Evolutionary conservation across 345 rosid species (phyloP), one percentile per base, ranked within the genome.

Genomic region (Gynandropsis gynandra): DNA sequence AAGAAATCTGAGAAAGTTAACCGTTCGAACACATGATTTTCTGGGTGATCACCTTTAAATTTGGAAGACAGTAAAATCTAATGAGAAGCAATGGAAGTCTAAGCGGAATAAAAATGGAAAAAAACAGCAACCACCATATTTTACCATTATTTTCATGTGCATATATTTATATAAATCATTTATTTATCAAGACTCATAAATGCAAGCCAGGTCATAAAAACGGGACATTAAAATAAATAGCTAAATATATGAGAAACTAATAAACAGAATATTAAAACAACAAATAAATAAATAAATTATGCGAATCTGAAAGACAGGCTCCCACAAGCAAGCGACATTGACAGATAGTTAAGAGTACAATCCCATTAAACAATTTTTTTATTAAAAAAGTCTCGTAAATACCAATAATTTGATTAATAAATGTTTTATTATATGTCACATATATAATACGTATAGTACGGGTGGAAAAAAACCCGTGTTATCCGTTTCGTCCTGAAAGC

Each of bases 141-240:
- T 63, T 35, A 67, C 70, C 72, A 39, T 56, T 63, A 50, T 56
- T 62, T 72, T 71, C 71, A 47, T 54, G 69, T 40, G 65, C 54
- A 56, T 54, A 52, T 56, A 47, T 59, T 46, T 45, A 36, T 15
- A 54, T 47, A 58, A 38, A 69, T 34, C 14, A 20, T 59, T 62
- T 54, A 15, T 59, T 61, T 52, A 39, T 63, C 47, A 67, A 69
- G 43, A 49, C 82, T 56, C 68, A 71, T 68, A 61, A 45, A 12
- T 10, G 16, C 13, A 10, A 13, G 10, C 62, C 78, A 73, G 64
- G 47, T 54, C 52, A 47, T 42, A 12, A 24, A 40, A 47, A 55
- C 14, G 8, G n/a, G 11, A 36, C 3, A 36, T 9, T 36, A n/a
- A 36, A 36, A 36, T 9, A 9, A n/a, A 47, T 9, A 29, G 4